These are phyloP conservation scores for Monilinia laxa DNA, from an alignment of 2,329 filamentous ascomycete species.

Conservation along the genomic window DNA sequence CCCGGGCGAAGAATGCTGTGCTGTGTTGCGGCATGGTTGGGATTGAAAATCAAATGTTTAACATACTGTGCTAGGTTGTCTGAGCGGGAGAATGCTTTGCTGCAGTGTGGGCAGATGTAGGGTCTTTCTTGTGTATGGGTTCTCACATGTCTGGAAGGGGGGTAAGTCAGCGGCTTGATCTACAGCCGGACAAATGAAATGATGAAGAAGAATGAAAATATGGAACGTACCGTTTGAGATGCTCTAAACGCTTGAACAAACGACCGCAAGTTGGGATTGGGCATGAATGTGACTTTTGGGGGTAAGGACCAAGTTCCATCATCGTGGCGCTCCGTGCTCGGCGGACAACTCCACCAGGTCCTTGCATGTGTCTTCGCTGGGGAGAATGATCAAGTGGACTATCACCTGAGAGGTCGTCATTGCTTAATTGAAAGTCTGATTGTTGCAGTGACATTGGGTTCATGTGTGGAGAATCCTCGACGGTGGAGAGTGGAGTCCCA, in stretches of 20 bases:
- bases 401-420: slow-evolving; percentile 59
- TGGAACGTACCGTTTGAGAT: slow-evolving; percentile 88
- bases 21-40: slow-evolving; percentile 28
- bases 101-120: slow-evolving; percentile 96
- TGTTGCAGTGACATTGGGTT: slow-evolving; percentile 67
- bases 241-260: slow-evolving; percentile 97
- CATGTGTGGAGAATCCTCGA: slow-evolving; percentile 78
- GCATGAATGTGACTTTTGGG: slow-evolving; percentile 97
- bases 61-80: slow-evolving; percentile 97
- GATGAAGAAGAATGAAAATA: slow-evolving; percentile 42
- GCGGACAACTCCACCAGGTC: slow-evolving; percentile 75
- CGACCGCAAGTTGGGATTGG: slow-evolving; percentile 98
- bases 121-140: slow-evolving; percentile 99
- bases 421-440: slow-evolving; percentile 67
- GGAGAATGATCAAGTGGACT: slow-evolving; percentile 60
- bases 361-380: slow-evolving; percentile 66
- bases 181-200: slow-evolving; percentile 36
- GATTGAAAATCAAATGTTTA: slow-evolving; percentile 26
- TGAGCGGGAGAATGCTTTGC: slow-evolving; percentile 96
- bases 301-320: slow-evolving; percentile 94
- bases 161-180: slow-evolving; percentile 50
- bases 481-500: slow-evolving; percentile 81
- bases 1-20: slow-evolving; percentile 41
- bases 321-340: slow-evolving; percentile 91
- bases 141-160: slow-evolving; percentile 78